Evolutionary conservation across 257 asterid species (phyloP).

Genomic region (Ocimum tenuiflorum): DNA sequence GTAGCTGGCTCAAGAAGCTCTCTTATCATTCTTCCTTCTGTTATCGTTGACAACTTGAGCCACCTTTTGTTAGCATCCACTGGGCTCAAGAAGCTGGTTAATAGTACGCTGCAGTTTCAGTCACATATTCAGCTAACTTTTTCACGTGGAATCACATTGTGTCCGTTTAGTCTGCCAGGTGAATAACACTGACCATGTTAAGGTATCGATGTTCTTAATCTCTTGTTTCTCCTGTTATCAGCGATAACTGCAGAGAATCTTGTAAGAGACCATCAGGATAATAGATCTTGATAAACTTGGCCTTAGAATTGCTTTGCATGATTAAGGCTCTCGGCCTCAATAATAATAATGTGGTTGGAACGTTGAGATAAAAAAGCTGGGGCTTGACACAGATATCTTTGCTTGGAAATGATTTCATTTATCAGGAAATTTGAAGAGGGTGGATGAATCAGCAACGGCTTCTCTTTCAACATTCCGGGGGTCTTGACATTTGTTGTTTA

Average conservation of each 20-base stretch:
- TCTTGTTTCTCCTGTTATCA: conserved; percentile 19
- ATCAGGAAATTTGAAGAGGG: conserved; percentile 40
- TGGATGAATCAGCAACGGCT: conserved; percentile 43
- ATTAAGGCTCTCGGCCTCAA: conserved; percentile 52
- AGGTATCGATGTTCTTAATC: background rate
- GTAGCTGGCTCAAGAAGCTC: conserved; percentile 4
- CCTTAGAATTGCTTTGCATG: conserved; percentile 45
- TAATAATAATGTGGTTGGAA: conserved; percentile 36
- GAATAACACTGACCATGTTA: background rate
- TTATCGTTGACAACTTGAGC: too few relatives aligned
- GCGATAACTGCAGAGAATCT: conserved; percentile 34
- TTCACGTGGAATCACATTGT: background rate
- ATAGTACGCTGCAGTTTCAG: background rate
- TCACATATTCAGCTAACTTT: background rate
- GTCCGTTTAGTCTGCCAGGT: too few relatives aligned
- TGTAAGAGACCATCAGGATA: conserved; percentile 36
- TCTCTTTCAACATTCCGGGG: conserved; percentile 48
- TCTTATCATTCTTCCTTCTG: background rate
- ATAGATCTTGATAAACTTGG: conserved; percentile 38
- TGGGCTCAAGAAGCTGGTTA: background rate
- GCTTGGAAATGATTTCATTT: conserved; percentile 32
- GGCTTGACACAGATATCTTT: conserved; percentile 46
- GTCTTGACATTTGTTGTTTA: conserved; percentile 48
- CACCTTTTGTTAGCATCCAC: background rate
- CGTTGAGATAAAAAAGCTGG: conserved; percentile 37